These are phyloP conservation scores for Parafenestella ontariensis DNA, from an alignment of 2,329 filamentous ascomycete species.

Conservation along the genomic window DNA sequence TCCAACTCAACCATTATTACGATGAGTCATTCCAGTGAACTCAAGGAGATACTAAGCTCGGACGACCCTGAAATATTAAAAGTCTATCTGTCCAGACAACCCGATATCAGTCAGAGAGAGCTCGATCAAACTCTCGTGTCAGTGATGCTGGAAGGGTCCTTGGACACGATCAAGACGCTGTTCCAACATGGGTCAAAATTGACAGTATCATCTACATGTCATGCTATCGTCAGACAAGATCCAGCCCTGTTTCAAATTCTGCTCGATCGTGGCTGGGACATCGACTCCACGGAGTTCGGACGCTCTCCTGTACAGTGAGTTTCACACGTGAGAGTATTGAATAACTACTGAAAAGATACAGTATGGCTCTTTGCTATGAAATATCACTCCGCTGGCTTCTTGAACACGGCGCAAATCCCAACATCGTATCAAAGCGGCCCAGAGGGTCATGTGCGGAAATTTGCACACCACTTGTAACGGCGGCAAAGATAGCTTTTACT, in stretches of 20 bases:
- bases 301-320: conserved; percentile 1
- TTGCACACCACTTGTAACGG: background rate
- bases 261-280: conserved; percentile 11
- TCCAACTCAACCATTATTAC: background rate
- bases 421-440: background rate
- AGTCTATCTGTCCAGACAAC: background rate
- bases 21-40: background rate
- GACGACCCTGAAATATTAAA: background rate
- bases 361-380: background rate
- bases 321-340: background rate
- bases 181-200: background rate
- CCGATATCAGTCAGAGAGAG: background rate
- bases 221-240: background rate
- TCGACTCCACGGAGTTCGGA: conserved; percentile 8
- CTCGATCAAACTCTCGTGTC: background rate
- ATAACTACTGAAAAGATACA: background rate
- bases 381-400: conserved; percentile 10
- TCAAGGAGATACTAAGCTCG: background rate
- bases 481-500: background rate
- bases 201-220: background rate
- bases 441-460: background rate
- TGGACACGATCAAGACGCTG: background rate
- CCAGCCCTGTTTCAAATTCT: conserved; percentile 2
- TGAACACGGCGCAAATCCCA: conserved; percentile 13
- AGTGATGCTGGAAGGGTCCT: background rate